A percentile compares a stretch with the other conserved stretches of the same genome.
Conservation (phyloP, 192 early-diverging fungal genomes). For the Umbelopsis vinacea region DNA sequence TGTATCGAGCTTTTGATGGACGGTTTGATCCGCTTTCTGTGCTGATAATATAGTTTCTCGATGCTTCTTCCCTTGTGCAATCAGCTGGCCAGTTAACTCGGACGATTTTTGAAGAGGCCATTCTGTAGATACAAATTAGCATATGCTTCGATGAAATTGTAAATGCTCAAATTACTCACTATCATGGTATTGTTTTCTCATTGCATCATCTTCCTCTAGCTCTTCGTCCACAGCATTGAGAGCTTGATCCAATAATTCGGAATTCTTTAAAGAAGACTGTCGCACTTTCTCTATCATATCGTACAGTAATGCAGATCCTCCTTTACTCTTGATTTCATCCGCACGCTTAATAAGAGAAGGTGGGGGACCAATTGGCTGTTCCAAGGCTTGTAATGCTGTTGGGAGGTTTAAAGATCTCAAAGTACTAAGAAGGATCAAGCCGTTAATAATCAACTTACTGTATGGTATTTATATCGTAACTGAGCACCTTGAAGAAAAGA, state of each 20-base stretch:
- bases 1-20: constrained; percentile 60
- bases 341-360: constrained; percentile 69
- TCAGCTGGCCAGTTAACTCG: constrained; percentile 55
- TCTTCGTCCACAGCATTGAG: constrained; percentile 73
- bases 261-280: constrained; percentile 53
- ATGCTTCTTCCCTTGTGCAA: constrained; percentile 60
- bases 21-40: constrained; percentile 59
- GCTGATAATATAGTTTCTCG: constrained; percentile 61
- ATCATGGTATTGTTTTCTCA: constrained; percentile 56
- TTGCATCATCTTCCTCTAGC: constrained; percentile 68
- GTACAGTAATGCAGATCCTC: constrained; percentile 68
- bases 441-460: no score
- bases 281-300: constrained; percentile 68
- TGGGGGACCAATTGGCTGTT: constrained; percentile 80
- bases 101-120: constrained; percentile 64
- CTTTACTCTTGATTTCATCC: constrained; percentile 73
- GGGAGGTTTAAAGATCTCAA: constrained; percentile 40
- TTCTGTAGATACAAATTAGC: constrained; percentile 24
- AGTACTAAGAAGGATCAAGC: constrained; percentile 15
- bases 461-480: constrained; percentile 50
- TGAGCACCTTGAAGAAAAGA: no score
- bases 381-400: constrained; percentile 58
- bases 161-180: constrained; percentile 20
- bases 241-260: constrained; percentile 67
- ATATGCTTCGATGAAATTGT: background rate